Base-by-base conservation (phyloP, 345 rosid species). In the Populus tremula region DNA sequence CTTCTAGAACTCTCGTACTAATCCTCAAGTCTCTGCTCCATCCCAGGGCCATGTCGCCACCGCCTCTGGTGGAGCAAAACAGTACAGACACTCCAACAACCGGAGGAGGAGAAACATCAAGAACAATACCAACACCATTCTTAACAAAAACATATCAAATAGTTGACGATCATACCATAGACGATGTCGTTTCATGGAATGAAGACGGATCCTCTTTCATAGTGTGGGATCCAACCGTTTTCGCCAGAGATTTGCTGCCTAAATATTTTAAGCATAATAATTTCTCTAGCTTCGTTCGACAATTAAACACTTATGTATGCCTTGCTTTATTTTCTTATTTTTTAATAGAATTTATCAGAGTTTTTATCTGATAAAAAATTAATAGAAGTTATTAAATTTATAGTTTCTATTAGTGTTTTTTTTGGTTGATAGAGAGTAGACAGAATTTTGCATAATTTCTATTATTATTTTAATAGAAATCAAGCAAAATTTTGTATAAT, bases 281-380 rank as follows among this genome's bases (percentile, higher is more conserved):
- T 76, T 94, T 94, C 85, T 94, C 97, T 54, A 94, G 98, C 85
- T 94, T 94, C 72, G 98, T 94, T 66, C 93, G 98, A 23, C 98
- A 94, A 86, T 88, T 94, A 83, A 94, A 94, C 83, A 94, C 98
- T 65, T 94, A 94, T 31, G 98, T 94, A 81, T 75, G 88, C 31
- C 17, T 68, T 67, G 2, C 1, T 23, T 3, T 47, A 16, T 69
- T 36, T 53, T 25, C 1, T 3, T 49, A 14, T 12, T 59, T 33
- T 18, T 50, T 25, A 10, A 5, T 47, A 14, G 18, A 14, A 47
- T 47, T 47, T 47, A 47, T 3, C 17, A 47, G 17, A 13, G 1
- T 47, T 47, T 47, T 47, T 47, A 47, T 47, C 53, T 43, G 47
- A 43, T 43, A 43, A 43, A 43, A 43, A 41, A 4, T 33, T 9